Base-by-base conservation (phyloP, 331 rosid species). In the Telfairia occidentalis region DNA sequence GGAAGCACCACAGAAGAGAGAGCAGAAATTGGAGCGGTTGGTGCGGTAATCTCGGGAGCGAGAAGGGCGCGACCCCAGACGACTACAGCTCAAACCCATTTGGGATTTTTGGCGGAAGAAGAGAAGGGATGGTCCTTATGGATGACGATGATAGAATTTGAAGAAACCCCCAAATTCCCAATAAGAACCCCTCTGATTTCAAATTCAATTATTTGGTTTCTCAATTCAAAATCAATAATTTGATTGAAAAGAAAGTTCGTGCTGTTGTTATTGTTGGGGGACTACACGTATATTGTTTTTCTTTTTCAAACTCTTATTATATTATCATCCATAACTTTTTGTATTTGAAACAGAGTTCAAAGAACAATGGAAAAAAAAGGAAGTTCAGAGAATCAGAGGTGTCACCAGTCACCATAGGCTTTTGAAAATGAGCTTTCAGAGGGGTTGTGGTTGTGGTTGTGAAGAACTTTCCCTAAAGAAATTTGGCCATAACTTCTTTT, bases 31-130 rank as follows among this genome's bases (percentile, higher is more conserved):
- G 86, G 94, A 89, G 74, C 97, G 88, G 45, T 69, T 75, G 85
- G 94, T 87, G 74, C 97, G 89, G 45, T 58, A 66, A 82, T 81
- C 82, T 82, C 89, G 84, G 38, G 85, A 71, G 80, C 83, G 64
- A 78, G 86, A 81, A 72, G 87, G 81, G 67, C 91, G 92, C 80
- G 92, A 83, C 24, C 83, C 89, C 71, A 77, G 82, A 79, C 91
- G 82, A 83, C 95, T 90, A 57, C 78, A 80, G 61, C 83, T 30
- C 7, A 89, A 84, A 87, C 98, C 98, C 98, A 92, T 92, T 73
- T 46, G 63, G 48, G 75, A n/a, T n/a, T 35, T 40, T 24, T 43
- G 21, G 59, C n/a, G 12, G 16, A 28, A 32, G 58, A 40, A 34
- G 21, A 32, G 58, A 40, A 34, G 21, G 73, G 75, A 67, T 40